A percentile compares a stretch with the other conserved stretches of the same genome.
Evolutionary conservation across 176 grass and related monocot species (phyloP).

Genomic region (Poa annua): DNA sequence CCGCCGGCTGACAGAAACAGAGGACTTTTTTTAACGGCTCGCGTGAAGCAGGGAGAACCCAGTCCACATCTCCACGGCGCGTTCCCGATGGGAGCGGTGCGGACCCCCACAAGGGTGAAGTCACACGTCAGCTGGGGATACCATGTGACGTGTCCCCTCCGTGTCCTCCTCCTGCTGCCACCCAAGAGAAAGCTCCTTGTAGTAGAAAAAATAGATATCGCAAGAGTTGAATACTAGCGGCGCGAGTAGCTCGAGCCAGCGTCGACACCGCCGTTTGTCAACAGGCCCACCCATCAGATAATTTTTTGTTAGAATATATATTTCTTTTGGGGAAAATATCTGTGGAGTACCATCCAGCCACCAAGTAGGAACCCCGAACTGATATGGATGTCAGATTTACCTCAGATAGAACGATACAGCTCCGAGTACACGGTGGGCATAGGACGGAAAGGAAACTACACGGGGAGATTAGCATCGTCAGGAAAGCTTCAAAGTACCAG

Average conservation of each 20-base stretch:
- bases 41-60: background rate
- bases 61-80: background rate
- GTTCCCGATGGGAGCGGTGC: background rate
- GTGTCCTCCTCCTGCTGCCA: background rate
- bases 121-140: background rate
- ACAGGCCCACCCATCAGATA: background rate
- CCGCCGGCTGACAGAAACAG: too few species aligned
- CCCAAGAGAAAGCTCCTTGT: background rate
- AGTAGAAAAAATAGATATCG: background rate
- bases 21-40: background rate
- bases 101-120: conserved; percentile 2
- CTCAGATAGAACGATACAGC: background rate
- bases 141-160: conserved; percentile 8
- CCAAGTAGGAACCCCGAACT: background rate
- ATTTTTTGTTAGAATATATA: too few species aligned
- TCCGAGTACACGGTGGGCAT: background rate
- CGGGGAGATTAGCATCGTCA: background rate
- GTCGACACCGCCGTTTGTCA: too few species aligned
- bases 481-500: conserved; percentile 14
- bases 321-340: background rate
- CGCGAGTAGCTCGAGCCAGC: background rate
- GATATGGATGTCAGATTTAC: background rate
- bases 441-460: background rate
- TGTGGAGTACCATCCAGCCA: background rate
- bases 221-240: conserved; percentile 32